A percentile compares a stretch with the other conserved stretches of the same genome.
phyloP scores from a whole-genome alignment of 768 basidiomycete species.

The Suillus cothurnatus region DNA sequence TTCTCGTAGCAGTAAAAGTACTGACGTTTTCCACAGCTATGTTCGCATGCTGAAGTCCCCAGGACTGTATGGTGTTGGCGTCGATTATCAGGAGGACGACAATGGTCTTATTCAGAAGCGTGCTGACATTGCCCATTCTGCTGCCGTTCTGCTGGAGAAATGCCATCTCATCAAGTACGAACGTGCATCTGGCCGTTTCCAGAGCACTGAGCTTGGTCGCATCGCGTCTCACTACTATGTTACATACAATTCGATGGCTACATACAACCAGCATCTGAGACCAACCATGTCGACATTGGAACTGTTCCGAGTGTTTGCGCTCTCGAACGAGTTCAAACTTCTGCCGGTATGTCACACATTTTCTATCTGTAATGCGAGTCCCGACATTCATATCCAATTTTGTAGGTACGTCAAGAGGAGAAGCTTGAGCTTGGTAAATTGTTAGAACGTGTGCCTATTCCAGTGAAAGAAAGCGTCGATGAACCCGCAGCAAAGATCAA shows the following conservation, averaged over 20 bases:
- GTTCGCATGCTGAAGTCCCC: slow-evolving; percentile 94
- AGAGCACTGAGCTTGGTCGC: slow-evolving; percentile 88
- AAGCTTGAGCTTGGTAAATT: slow-evolving; percentile 90
- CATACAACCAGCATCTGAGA: slow-evolving; percentile 92
- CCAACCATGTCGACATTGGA: slow-evolving; percentile 88
- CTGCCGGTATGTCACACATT: slow-evolving; percentile 58
- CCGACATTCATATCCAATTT: neutral
- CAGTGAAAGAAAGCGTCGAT: slow-evolving; percentile 95
- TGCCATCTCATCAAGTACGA: slow-evolving; percentile 95
- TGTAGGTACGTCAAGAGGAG: slow-evolving; percentile 72
- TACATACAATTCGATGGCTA: slow-evolving; percentile 93
- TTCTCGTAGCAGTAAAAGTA: slow-evolving; percentile 6
- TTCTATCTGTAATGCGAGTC: slow-evolving; percentile 1
- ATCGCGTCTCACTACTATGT: slow-evolving; percentile 98
- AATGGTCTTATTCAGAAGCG: slow-evolving; percentile 85
- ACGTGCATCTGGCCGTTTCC: slow-evolving; percentile 83
- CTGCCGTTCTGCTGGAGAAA: slow-evolving; percentile 92
- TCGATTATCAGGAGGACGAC: slow-evolving; percentile 92
- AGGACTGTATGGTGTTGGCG: slow-evolving; percentile 82
- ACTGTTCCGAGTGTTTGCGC: slow-evolving; percentile 92
- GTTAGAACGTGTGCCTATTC: slow-evolving; percentile 93
- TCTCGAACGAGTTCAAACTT: slow-evolving; percentile 94
- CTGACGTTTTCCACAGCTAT: slow-evolving; percentile 47
- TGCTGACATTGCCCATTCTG: slow-evolving; percentile 91
- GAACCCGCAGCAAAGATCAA: slow-evolving; percentile 98